Evolutionary conservation across 306 rosid species (phyloP), one percentile per base, ranked within the genome.

Genomic region (Medicago arabica): DNA sequence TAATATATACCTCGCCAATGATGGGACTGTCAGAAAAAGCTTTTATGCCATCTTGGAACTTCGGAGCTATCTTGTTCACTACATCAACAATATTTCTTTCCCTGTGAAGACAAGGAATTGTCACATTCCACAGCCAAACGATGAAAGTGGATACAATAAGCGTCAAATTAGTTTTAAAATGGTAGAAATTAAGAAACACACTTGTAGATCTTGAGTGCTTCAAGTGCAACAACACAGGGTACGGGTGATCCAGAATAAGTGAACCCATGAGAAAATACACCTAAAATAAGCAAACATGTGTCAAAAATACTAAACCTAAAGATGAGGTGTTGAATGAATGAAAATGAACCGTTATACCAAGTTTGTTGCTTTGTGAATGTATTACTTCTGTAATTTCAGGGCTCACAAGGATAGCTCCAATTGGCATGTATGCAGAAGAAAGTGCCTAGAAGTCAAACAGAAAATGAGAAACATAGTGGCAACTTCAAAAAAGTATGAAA

Each of bases 231-330:
- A 0, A 92, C 97, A 83, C 96, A 92, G 23, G 96, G 40, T 44
- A 89, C 90, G 0, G 97, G 97, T 77, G 92, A 97, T 58, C 99
- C 99, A 72, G 97, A 95, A 86, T 90, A 92, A 38, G 99, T 95
- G 79, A 95, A 95, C 62, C 99, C 97, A 21, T 92, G 99, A 78
- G 92, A 83, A 80, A 92, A 92, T 7, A 14, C 0, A 73, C 97
- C 99, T 92, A 82, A 17, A 71, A 63, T 23, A 75, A 41, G 41
- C 39, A 50, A 74, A 64, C 36, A 39, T 1, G 1, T 17, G 80
- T 84, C 62, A 62, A 71, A 69, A 58, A 72, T 66, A 66, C 19
- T 31, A 72, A 63, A n/a, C 78, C 61, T 66, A 44, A 34, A 58
- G 47, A 80, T 21, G 21, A 18, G 39, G 40, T 61, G 21, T 67